Evolutionary conservation across 805 yeast genomes (phyloP).

Genomic region (Starmerella floricola): DNA sequence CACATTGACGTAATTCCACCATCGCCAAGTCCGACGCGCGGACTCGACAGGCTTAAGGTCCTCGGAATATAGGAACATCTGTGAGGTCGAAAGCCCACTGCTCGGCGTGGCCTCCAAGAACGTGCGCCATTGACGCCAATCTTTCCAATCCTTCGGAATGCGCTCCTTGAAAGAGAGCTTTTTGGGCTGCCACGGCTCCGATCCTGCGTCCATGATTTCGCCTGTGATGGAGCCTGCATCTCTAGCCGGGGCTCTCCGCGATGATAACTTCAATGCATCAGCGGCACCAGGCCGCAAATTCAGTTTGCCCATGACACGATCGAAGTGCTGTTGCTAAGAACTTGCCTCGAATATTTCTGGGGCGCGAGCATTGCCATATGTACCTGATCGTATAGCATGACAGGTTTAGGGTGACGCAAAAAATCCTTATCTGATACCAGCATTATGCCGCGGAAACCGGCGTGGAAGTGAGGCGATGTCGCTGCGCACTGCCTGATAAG

Average conservation of each 20-base stretch:
- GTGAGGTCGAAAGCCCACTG: constrained; percentile 40
- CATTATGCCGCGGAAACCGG: background rate
- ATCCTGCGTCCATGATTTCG: background rate
- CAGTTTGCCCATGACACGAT: no score
- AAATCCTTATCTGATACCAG: background rate
- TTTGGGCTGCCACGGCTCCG: constrained; percentile 6
- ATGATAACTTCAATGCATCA: no score
- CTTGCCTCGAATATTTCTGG: no score
- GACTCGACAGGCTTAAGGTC: constrained; percentile 44
- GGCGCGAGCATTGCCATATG: no score
- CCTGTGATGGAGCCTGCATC: no score
- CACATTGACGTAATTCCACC: constrained; percentile 67
- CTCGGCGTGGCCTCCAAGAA: constrained; percentile 26
- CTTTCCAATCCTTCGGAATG: constrained; percentile 9
- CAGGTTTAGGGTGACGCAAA: background rate
- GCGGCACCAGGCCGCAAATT: no score
- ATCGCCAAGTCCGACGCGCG: constrained; percentile 67
- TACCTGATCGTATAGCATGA: no score
- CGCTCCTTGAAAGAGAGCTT: background rate
- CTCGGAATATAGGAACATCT: constrained; percentile 56
- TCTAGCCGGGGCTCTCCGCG: no score
- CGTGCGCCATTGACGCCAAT: constrained; percentile 12
- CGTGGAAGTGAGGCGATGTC: no score
- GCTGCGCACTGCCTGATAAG: no score
- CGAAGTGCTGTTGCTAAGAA: no score